Conservation (phyloP, 2,329 filamentous ascomycete species). For the Fusarium oxysporum region DNA sequence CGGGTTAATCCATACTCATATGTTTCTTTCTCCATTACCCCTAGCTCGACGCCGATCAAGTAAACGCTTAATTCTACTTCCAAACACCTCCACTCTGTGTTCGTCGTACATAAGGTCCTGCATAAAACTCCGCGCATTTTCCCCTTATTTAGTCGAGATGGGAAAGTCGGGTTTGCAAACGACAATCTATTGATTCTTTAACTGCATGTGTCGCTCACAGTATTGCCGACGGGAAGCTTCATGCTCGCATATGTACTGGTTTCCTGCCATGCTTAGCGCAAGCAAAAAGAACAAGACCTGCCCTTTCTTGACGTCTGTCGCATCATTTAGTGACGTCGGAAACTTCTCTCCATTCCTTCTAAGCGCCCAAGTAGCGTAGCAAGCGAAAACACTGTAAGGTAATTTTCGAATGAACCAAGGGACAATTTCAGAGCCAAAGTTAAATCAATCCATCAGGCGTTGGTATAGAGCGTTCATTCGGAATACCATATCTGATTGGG, state of each 20-base stretch:
- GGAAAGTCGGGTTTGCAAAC: not conserved
- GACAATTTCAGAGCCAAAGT: not conserved
- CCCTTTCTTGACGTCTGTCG: not conserved
- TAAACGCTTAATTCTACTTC: not conserved
- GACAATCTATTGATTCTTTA: not conserved
- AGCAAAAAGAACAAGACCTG: not conserved
- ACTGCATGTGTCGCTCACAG: not conserved
- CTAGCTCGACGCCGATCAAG: not conserved
- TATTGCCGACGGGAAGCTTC: not conserved
- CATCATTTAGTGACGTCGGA: not conserved
- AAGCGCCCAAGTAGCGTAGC: not conserved
- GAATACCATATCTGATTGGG: rapidly evolving
- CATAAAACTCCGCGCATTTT: not conserved
- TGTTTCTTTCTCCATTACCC: not conserved
- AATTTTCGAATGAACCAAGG: not conserved
- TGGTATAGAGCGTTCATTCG: not conserved
- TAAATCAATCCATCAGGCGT: not conserved
- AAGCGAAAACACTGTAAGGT: not conserved
- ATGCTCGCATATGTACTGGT: not conserved
- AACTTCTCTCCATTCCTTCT: not conserved
- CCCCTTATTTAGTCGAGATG: not conserved
- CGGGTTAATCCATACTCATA: not conserved
- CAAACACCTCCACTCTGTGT: not conserved
- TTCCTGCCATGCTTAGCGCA: not conserved
- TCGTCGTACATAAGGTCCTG: not conserved